phyloP scores from a whole-genome alignment of 768 basidiomycete genomes.

The Filobasidium floriforme region DNA sequence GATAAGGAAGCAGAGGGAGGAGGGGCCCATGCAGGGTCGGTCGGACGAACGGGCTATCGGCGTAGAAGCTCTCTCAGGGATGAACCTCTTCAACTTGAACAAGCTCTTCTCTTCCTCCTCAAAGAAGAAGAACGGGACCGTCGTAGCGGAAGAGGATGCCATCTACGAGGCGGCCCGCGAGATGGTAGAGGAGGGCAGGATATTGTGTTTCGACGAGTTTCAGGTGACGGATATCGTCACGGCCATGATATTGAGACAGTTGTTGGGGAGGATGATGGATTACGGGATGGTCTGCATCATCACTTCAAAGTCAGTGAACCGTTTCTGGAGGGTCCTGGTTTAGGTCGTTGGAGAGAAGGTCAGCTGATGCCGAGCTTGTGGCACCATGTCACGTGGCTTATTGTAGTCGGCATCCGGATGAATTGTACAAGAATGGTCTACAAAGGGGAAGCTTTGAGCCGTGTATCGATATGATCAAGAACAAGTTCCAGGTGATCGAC shows the following conservation, averaged over 20 bases:
- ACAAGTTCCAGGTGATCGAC: constrained; percentile 76
- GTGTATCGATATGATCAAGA: constrained; percentile 85
- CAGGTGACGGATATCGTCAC: constrained; percentile 95
- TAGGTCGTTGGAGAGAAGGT: not conserved
- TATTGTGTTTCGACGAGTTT: constrained; percentile 86
- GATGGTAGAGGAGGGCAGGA: constrained; percentile 69
- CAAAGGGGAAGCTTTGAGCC: constrained; percentile 91
- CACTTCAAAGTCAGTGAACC: constrained; percentile 80
- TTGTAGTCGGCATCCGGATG: constrained; percentile 97
- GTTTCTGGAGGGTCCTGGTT: constrained; percentile 1
- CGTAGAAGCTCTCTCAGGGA: constrained; percentile 17
- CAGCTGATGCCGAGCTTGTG: no score
- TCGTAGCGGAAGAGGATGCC: constrained; percentile 56
- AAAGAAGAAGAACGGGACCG: constrained; percentile 47
- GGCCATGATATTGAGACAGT: constrained; percentile 89
- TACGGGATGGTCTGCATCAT: constrained; percentile 89
- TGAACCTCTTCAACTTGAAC: constrained; percentile 11
- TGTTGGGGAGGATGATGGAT: constrained; percentile 75
- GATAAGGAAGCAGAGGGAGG: not conserved
- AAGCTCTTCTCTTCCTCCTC: constrained; percentile 7
- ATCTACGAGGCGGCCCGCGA: constrained; percentile 80
- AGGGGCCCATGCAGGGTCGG: constrained; percentile 17
- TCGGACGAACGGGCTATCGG: constrained; percentile 21
- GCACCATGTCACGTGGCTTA: no score
- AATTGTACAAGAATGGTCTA: constrained; percentile 97